A percentile compares a stretch with the other conserved stretches of the same genome.
Evolutionary conservation across 306 rosid genomes (phyloP).

Genomic region (Pterocarpus macrocarpus): DNA sequence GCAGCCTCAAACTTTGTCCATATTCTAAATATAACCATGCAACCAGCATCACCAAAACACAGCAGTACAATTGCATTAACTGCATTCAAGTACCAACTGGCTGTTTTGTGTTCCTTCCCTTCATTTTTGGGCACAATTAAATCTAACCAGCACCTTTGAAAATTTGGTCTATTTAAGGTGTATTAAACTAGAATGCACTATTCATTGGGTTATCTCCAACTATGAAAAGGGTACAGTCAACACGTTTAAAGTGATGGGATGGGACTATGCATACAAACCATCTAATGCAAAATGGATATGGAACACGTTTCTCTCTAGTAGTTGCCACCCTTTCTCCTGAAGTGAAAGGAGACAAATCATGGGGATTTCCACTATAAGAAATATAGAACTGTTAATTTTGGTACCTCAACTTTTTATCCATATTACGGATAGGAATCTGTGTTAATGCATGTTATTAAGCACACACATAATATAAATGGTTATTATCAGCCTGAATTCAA

Average conservation of each 20-base stretch:
- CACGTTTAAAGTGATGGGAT: constrained; percentile 13
- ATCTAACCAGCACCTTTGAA: constrained; percentile 25
- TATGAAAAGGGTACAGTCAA: constrained; percentile 12
- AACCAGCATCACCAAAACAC: neutral
- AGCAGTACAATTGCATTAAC: constrained; percentile 14
- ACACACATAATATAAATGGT: no score
- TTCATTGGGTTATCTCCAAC: constrained; percentile 7
- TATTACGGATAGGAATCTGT: neutral
- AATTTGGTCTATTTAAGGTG: constrained; percentile 6
- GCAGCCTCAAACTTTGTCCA: constrained; percentile 38
- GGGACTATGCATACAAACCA: constrained; percentile 5
- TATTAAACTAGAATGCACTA: constrained; percentile 10
- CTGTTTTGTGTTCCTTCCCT: constrained; percentile 2
- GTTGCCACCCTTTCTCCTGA: constrained; percentile 36
- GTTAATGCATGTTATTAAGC: neutral
- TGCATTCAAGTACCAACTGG: neutral
- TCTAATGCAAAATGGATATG: constrained; percentile 31
- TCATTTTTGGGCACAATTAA: neutral
- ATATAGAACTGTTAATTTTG: neutral
- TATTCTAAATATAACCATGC: neutral
- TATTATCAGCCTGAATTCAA: neutral
- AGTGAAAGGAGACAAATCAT: constrained; percentile 21
- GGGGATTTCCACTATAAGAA: constrained; percentile 3
- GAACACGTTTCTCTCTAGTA: constrained; percentile 28
- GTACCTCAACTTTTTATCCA: neutral